phyloP scores from a whole-genome alignment of 2,329 filamentous ascomycete species.

The Alternaria tenuissima region DNA sequence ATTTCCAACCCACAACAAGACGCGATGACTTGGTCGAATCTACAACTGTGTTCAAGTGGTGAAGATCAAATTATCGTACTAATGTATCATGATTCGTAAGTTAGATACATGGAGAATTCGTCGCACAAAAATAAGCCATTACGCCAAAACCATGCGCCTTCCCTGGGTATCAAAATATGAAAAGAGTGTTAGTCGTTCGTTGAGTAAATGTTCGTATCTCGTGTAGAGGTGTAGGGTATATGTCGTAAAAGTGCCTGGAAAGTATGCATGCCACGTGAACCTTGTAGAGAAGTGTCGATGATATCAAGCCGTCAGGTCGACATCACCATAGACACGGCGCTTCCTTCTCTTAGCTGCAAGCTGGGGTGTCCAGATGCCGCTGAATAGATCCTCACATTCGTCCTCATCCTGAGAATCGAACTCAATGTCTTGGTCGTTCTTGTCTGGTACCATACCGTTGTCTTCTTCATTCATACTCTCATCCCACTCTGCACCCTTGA shows the following conservation, averaged over 20 bases:
- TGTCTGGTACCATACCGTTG: slow-evolving; percentile 8
- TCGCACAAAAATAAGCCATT: background rate
- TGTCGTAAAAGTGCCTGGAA: background rate
- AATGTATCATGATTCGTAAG: background rate
- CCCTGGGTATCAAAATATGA: background rate
- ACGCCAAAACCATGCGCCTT: background rate
- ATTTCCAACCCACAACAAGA: background rate
- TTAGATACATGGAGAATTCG: background rate
- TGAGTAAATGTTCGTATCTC: background rate
- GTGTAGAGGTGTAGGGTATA: background rate
- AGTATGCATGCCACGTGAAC: background rate
- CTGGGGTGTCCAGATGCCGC: slow-evolving; percentile 67
- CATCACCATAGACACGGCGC: slow-evolving; percentile 5
- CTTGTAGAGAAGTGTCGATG: background rate
- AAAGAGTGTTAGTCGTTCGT: background rate
- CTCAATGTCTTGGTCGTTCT: slow-evolving; percentile 55
- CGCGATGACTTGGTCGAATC: too few species aligned
- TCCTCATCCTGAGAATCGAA: slow-evolving; percentile 73
- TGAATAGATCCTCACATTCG: slow-evolving; percentile 71
- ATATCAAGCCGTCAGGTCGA: background rate
- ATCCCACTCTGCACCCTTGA: slow-evolving; percentile 63
- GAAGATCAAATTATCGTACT: background rate
- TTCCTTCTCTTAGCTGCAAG: slow-evolving; percentile 56
- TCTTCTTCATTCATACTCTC: slow-evolving; percentile 36
- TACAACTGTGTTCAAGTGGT: background rate